These are phyloP conservation scores for Patellaria atrata DNA, from an alignment of 495 filamentous ascomycete species.

Conservation along the genomic window DNA sequence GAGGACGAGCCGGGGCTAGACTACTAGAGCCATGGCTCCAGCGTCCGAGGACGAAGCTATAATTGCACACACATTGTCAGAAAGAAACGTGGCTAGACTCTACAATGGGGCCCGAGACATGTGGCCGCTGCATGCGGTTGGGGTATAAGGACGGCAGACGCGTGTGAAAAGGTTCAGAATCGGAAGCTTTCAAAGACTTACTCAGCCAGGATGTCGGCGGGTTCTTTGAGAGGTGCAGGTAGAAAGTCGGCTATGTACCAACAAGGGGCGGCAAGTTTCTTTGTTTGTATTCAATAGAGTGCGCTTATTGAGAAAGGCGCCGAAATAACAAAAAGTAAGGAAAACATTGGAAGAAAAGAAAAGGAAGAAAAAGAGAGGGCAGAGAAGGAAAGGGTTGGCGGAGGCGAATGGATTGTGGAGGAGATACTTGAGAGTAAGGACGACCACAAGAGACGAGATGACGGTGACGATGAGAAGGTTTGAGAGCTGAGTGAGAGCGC, in stretches of 20 bases:
- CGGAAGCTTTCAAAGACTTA: conserved; percentile 12
- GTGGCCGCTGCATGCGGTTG: too few species aligned
- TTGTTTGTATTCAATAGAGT: conserved; percentile 8
- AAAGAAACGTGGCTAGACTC: too few species aligned
- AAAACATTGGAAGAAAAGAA: conserved; percentile 12
- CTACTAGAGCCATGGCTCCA: conserved; percentile 10
- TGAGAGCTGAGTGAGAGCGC: neutral
- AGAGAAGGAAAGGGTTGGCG: neutral
- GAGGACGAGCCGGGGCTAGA: conserved; percentile 13
- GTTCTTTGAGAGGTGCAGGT: too few species aligned
- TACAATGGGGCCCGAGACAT: too few species aligned
- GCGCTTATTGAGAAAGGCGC: conserved; percentile 1
- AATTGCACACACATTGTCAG: neutral
- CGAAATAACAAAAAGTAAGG: conserved; percentile 8
- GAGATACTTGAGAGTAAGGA: neutral
- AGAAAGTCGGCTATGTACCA: too few species aligned
- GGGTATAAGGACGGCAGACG: too few species aligned
- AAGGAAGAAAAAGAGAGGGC: conserved; percentile 1
- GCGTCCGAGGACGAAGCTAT: conserved; percentile 7
- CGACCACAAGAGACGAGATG: neutral
- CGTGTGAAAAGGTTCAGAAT: too few species aligned
- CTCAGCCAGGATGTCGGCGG: conserved; percentile 17
- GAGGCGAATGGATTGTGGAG: conserved; percentile 2
- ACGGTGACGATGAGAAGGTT: neutral
- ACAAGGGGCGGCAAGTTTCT: too few species aligned